These are phyloP conservation scores for Helichrysum umbraculigerum DNA, from an alignment of 129 eudicot species.

Conservation along the genomic window DNA sequence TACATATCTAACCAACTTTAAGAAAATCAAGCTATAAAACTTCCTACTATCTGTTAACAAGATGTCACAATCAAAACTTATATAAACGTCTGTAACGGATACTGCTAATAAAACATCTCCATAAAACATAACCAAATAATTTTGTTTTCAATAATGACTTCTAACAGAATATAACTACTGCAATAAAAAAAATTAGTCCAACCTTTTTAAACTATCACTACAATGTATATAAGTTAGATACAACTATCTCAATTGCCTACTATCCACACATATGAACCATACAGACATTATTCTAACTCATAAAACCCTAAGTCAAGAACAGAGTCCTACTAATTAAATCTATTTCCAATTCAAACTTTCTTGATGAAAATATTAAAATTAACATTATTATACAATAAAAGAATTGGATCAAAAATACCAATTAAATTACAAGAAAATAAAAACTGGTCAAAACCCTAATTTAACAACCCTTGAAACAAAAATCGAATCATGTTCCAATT, in stretches of 20 bases:
- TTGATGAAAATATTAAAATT: background rate
- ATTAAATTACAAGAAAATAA: background rate
- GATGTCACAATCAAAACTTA: background rate
- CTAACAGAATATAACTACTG: background rate
- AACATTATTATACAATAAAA: background rate
- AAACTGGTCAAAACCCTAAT: slow-evolving; percentile 27
- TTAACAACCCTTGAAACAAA: background rate
- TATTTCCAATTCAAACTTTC: slow-evolving; percentile 15
- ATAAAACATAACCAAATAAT: background rate
- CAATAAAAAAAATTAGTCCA: too few relatives aligned
- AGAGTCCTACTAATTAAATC: background rate
- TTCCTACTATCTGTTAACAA: background rate
- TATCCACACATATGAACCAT: background rate
- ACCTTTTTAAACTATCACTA: background rate
- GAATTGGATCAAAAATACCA: too few relatives aligned
- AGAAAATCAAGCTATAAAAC: background rate
- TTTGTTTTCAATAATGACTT: background rate
- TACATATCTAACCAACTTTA: background rate
- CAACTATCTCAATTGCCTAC: background rate
- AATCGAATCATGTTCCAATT: background rate
- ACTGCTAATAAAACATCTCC: background rate
- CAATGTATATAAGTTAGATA: background rate
- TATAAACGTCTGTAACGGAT: background rate
- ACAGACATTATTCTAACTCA: background rate
- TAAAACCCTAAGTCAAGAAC: slow-evolving; percentile 26